phyloP scores from a whole-genome alignment of 352 stramenopile genomes.

The Elongisporangium undulatum region DNA sequence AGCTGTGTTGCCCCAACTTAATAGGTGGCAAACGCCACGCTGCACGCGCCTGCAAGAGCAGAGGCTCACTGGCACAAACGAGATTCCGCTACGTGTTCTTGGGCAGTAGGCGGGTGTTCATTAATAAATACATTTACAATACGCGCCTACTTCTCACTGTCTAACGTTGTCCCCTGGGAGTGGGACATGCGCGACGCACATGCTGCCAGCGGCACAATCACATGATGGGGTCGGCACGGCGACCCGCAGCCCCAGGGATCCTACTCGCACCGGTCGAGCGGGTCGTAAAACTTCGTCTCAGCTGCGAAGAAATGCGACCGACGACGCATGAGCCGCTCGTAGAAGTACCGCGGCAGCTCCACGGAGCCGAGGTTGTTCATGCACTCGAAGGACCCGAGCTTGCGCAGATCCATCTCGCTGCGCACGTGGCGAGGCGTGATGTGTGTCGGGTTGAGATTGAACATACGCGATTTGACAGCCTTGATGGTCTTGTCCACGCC shows the following conservation, averaged over 20 bases:
- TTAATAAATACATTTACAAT: neutral
- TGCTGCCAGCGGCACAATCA: neutral
- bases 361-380: slow-evolving; percentile 34
- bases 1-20: neutral
- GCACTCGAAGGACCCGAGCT: slow-evolving; percentile 31
- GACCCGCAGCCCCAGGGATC: neutral
- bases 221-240: neutral
- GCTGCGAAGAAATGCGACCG: slow-evolving; percentile 42
- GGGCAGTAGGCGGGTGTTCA: neutral
- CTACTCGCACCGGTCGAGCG: slow-evolving; percentile 10
- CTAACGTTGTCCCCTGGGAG: neutral
- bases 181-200: neutral
- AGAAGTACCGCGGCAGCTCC: slow-evolving; percentile 32
- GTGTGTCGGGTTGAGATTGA: slow-evolving; percentile 45
- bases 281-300: slow-evolving; percentile 33
- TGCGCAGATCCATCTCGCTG: slow-evolving; percentile 16
- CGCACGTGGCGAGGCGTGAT: slow-evolving; percentile 23
- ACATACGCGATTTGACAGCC: slow-evolving; percentile 16
- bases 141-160: neutral
- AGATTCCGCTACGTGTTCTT: neutral
- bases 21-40: neutral
- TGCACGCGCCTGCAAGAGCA: too few species aligned
- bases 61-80: neutral
- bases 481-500: slow-evolving; percentile 15
- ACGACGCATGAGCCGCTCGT: slow-evolving; percentile 26